Evolutionary conservation across 2,329 filamentous ascomycete species (phyloP).

Genomic region (Sarocladium brachiariae): DNA sequence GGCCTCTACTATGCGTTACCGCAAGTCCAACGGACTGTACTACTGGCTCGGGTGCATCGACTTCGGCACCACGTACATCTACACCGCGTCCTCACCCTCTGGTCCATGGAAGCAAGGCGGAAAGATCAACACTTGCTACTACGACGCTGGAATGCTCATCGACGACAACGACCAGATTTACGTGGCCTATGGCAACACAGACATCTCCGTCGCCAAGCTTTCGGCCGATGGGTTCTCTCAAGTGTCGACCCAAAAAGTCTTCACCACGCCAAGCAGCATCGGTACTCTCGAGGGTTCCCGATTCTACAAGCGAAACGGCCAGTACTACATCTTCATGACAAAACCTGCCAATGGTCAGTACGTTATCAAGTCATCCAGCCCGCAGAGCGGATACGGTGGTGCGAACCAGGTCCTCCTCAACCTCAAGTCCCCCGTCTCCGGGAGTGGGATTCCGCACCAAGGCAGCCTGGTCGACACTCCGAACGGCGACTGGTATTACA

Average conservation of each 20-base stretch:
- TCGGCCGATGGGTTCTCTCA: conserved; percentile 37
- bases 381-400: conserved; percentile 42
- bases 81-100: conserved; percentile 7
- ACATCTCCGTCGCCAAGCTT: conserved; percentile 43
- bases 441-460: conserved; percentile 43
- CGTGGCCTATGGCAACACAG: conserved; percentile 43
- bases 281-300: conserved; percentile 40
- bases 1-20: conserved; percentile 37
- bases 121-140: conserved; percentile 20
- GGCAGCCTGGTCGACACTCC: conserved; percentile 47
- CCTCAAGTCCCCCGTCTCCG: background rate
- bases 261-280: conserved; percentile 28
- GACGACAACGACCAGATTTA: conserved; percentile 52
- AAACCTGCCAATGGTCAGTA: conserved; percentile 35
- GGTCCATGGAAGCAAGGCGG: conserved; percentile 8
- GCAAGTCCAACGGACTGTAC: conserved; percentile 11
- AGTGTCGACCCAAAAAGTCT: conserved; percentile 34
- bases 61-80: conserved; percentile 13
- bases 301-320: conserved; percentile 49
- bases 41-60: conserved; percentile 15
- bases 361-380: conserved; percentile 39
- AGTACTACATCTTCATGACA: conserved; percentile 47
- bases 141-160: conserved; percentile 49
- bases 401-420: conserved; percentile 9
- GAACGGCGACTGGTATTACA: conserved; percentile 49